Percentiles rank a stretch among this genome's conserved stretches.
phyloP scores from a whole-genome alignment of 768 basidiomycete species.

The Tulasnella sp. region DNA sequence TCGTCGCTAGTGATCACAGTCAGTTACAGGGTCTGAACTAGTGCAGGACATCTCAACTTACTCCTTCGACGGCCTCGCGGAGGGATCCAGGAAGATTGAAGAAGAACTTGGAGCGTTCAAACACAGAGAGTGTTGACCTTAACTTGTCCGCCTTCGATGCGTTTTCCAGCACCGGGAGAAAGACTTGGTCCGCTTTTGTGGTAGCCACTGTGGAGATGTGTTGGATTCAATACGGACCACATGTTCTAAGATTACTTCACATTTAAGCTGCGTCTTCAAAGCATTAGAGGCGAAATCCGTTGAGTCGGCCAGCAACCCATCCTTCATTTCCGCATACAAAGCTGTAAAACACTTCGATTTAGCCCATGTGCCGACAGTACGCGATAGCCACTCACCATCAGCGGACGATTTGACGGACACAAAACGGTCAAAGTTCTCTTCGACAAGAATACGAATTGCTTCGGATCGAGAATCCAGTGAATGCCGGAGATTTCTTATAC shows the following conservation, averaged over 20 bases:
- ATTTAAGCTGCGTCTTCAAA: conserved; percentile 73
- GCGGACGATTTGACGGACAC: conserved; percentile 94
- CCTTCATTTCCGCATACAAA: conserved; percentile 84
- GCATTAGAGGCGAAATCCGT: conserved; percentile 77
- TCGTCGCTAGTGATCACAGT: conserved; percentile 50
- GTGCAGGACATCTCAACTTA: conserved; percentile 29
- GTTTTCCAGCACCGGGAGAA: conserved; percentile 91
- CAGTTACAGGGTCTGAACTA: neutral
- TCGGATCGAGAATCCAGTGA: conserved; percentile 87
- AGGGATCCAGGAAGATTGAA: conserved; percentile 94
- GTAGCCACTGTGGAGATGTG: conserved; percentile 52
- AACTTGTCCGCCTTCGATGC: conserved; percentile 89
- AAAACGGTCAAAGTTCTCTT: conserved; percentile 96
- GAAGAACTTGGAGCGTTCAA: conserved; percentile 95
- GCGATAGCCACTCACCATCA: conserved; percentile 47
- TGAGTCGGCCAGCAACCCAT: conserved; percentile 62
- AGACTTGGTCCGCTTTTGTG: conserved; percentile 88
- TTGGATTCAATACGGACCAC: neutral
- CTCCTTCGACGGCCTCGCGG: conserved; percentile 79
- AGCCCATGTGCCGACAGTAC: neutral
- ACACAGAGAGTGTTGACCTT: conserved; percentile 84
- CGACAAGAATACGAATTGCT: conserved; percentile 88
- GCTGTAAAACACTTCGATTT: conserved; percentile 36
- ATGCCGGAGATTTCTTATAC: conserved; percentile 57
- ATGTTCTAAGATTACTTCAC: conserved; percentile 34